phyloP scores from a whole-genome alignment of 495 filamentous ascomycete genomes.

The Beverwykella pulmonaria region DNA sequence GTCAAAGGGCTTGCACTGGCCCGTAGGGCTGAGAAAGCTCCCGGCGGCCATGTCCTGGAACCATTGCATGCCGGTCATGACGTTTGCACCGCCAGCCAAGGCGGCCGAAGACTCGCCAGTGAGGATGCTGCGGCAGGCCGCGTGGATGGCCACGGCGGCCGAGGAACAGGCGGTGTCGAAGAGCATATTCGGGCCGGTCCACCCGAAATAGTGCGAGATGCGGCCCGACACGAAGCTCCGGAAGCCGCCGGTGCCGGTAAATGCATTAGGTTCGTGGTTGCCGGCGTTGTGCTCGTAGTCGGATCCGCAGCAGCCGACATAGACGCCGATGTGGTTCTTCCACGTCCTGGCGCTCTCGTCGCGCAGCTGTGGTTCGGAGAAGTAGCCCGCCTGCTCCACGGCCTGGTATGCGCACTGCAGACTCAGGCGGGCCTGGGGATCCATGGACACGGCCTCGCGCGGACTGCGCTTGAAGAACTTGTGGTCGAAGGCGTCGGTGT shows the following conservation, averaged over 20 bases:
- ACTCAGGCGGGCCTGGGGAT: conserved; percentile 13
- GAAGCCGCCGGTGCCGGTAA: not conserved
- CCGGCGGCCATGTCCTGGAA: conserved; percentile 7
- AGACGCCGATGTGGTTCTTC: conserved; percentile 8
- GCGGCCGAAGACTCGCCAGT: conserved; percentile 8
- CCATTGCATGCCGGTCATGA: not conserved
- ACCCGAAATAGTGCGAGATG: conserved; percentile 19
- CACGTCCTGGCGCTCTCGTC: not conserved
- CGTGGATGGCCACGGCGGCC: conserved; percentile 14
- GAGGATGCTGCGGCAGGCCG: conserved; percentile 4
- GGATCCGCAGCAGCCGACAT: not conserved
- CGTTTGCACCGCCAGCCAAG: conserved; percentile 18
- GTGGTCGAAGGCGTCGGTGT: conserved; percentile 23
- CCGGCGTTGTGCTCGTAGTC: conserved; percentile 15
- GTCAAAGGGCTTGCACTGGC: conserved; percentile 46
- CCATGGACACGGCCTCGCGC: conserved; percentile 13
- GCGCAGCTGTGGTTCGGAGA: not conserved
- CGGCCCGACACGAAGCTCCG: conserved; percentile 1
- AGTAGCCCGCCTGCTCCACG: conserved; percentile 6
- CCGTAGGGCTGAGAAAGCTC: conserved; percentile 20
- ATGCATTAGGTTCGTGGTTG: not conserved
- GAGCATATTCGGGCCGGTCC: conserved; percentile 16
- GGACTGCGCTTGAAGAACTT: conserved; percentile 17
- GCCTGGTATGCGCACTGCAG: conserved; percentile 16
- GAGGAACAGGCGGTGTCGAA: conserved; percentile 27